Base-by-base conservation (phyloP, 2,329 filamentous ascomycete genomes). In the Akanthomyces uredinophilus region DNA sequence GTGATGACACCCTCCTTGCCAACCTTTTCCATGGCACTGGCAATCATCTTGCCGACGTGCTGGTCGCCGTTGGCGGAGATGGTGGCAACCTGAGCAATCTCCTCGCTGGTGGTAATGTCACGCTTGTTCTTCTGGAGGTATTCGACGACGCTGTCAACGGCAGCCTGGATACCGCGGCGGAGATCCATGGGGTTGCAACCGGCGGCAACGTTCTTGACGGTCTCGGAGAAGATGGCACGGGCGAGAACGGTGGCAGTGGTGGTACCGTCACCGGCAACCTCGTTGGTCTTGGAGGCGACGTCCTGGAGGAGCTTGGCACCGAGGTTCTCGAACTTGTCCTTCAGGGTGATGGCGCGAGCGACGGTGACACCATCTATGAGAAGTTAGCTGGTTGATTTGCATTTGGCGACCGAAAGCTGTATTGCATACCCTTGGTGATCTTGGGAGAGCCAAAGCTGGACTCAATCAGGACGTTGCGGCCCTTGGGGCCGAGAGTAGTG, bases 1-100 rank as follows among this genome's bases (percentile, higher is more conserved):
- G 95, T 99, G 78, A 99, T 99, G 74, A 99, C 95, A 84, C 95
- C 95, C 83, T 99, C 95, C 87, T 99, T 99, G 79, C 95, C 95
- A 67, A 99, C 95, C 86, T 96, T 96, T 86, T 99, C 95, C 95
- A 99, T 99, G 70, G 95, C 95, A 75, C 88, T 97, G 75, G 95
- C 93, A 77, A 99, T 95, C 75, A 99, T 87, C 80, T 92, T 88
- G 71, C 95, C 95, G 73, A 99, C 91, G 81, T 97, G 93, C 64
- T 87, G 87, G 75, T 99, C 95, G 70, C 95, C 95, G 80, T 99
- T 99, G 77, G 95, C 95, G 70, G 89, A 94, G 81, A 99, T 99
- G 71, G 95, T 98, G 68, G 95, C 95, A 65, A 99, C 95, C 83
- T 99, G 95, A 58, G 94, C 92, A 73, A 99, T 92, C 84, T 99